Conservation (phyloP, 345 rosid genomes). For the Populus pruinosa region DNA sequence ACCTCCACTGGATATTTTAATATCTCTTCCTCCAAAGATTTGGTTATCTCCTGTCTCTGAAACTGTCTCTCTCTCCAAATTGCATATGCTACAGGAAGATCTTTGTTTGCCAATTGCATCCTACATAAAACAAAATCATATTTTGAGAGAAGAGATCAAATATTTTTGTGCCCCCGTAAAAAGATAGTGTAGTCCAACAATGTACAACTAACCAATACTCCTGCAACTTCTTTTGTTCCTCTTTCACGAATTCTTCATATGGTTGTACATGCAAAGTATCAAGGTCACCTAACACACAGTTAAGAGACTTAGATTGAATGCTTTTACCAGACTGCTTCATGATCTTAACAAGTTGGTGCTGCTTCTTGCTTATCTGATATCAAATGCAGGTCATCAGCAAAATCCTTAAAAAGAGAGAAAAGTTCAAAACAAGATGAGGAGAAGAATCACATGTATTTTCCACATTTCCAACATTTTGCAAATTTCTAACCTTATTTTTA, state of each 20-base stretch:
- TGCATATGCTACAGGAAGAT: conserved; percentile 70
- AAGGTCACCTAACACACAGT: conserved; percentile 67
- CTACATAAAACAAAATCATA: conserved; percentile 34
- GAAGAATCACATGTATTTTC: background rate
- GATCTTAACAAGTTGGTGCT: conserved; percentile 75
- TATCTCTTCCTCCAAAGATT: conserved; percentile 62
- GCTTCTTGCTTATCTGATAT: conserved; percentile 92
- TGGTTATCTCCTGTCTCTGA: conserved; percentile 44
- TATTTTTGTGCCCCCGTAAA: background rate
- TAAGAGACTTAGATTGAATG: conserved; percentile 68
- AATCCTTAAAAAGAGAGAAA: conserved; percentile 12
- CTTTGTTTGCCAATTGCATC: conserved; percentile 58
- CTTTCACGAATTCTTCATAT: conserved; percentile 82
- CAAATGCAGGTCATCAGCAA: conserved; percentile 20
- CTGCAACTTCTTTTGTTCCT: conserved; percentile 74
- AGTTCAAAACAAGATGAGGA: background rate
- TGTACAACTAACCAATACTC: conserved; percentile 68
- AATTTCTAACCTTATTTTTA: background rate
- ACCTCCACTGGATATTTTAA: conserved; percentile 49
- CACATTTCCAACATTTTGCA: background rate
- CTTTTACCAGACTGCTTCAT: conserved; percentile 85
- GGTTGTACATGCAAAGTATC: conserved; percentile 68
- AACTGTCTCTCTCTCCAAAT: conserved; percentile 56
- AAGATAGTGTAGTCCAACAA: conserved; percentile 20
- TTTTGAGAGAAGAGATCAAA: conserved; percentile 15